phyloP scores from a whole-genome alignment of 768 basidiomycete genomes.

The Mrakia gelida region DNA sequence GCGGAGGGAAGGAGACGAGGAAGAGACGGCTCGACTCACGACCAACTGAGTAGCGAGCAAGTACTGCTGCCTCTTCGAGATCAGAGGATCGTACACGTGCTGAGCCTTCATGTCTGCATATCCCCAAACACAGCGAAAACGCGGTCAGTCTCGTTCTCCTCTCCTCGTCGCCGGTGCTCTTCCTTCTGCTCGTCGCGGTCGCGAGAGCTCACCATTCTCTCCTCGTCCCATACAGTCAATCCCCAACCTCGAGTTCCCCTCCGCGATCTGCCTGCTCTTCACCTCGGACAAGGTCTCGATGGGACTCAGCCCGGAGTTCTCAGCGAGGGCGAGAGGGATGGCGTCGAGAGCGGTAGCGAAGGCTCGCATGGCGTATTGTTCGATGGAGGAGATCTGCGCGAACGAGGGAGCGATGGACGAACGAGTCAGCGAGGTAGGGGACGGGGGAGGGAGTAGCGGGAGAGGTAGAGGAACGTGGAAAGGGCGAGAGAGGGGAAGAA shows the following conservation, averaged over 20 bases:
- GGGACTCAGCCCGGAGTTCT: conserved; percentile 93
- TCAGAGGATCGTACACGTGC: conserved; percentile 93
- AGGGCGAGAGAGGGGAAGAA: background rate
- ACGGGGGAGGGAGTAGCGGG: background rate
- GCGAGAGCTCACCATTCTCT: conserved; percentile 75
- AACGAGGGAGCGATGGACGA: too few species aligned
- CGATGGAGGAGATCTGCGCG: conserved; percentile 81
- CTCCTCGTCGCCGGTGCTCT: too few species aligned
- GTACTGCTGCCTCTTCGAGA: conserved; percentile 96
- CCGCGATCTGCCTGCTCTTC: conserved; percentile 83
- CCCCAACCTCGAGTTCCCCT: conserved; percentile 77
- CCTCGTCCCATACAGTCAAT: conserved; percentile 86
- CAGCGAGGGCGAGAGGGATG: conserved; percentile 91
- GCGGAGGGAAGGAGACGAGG: background rate
- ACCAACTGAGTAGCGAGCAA: conserved; percentile 89
- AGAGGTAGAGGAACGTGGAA: background rate
- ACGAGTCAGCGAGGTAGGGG: background rate
- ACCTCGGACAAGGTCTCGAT: conserved; percentile 96
- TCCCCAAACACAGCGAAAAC: background rate
- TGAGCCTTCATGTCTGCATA: conserved; percentile 90
- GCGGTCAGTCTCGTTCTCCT: background rate
- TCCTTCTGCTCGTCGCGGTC: too few species aligned
- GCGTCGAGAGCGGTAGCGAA: conserved; percentile 92
- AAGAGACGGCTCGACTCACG: conserved; percentile 3
- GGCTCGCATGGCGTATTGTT: conserved; percentile 99